Base-by-base conservation (phyloP, 2,329 filamentous ascomycete genomes). In the Exserohilum turcica region DNA sequence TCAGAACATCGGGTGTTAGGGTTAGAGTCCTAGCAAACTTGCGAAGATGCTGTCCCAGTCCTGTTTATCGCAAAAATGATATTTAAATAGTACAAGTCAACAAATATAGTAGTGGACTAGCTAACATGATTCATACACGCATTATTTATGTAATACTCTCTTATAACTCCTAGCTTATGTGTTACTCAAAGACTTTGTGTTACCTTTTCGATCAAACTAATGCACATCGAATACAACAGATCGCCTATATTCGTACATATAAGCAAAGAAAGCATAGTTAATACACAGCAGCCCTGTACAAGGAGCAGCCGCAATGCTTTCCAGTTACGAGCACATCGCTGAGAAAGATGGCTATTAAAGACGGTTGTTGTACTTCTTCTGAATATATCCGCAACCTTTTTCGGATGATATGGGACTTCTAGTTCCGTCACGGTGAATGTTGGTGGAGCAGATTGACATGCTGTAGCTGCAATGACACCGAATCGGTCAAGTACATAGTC, bases 401-500 rank as follows among this genome's bases (percentile, higher is more conserved):
- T 32, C 43, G 32, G 43, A 46, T 38, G 12, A 46, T 21, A 33
- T 15, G 33, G 43, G 32, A 8, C 33, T 15, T 46, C 33, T 5
- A 46, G 32, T 21, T 46, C 43, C 43, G 21, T 37, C 21, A 9
- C 32, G 7, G 33, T 46, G 21, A 19, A 18, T 37, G 21, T 16
- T 46, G 15, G 37, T 37, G 5, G 32, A 46, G 33, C 5, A 12
- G 32, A 19, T 46, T 37, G 21, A 46, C 5, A 46, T 46, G 24
- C 43, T 46, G n/a, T 10, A 46, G 43, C 43, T 31, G 51, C 32
- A 46, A 63, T 56, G 16, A 63, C 52, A 28, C 58, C 44, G 21
- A 52, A 56, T 13, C 33, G 27, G 50, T 63, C 49, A 38, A 63
- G 40, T n/a, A 19, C 18, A 51, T 61, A 57, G 13, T 56, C 38